Conservation (phyloP, 345 rosid species). For the Schrenkiella parvula region DNA sequence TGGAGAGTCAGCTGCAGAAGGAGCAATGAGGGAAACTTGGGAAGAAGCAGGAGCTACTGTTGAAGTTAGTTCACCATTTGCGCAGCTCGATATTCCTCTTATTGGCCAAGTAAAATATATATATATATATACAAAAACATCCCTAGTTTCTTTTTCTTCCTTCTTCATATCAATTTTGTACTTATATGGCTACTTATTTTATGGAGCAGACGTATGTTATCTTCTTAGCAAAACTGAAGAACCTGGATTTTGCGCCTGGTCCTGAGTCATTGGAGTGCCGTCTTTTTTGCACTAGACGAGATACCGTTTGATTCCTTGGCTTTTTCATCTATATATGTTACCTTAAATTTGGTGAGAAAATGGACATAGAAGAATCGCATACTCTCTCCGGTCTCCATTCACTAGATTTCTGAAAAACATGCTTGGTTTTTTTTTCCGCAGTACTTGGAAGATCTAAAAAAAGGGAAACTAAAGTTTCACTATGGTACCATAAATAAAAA, state of each 20-base stretch:
- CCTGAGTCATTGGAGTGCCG: slow-evolving; percentile 87
- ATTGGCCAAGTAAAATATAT: slow-evolving; percentile 73
- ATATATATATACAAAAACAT: neutral
- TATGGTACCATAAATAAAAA: slow-evolving; percentile 90
- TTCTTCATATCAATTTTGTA: neutral
- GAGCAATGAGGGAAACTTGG: slow-evolving; percentile 94
- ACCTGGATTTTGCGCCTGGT: slow-evolving; percentile 76
- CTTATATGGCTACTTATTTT: slow-evolving; percentile 21
- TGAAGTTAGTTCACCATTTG: slow-evolving; percentile 84
- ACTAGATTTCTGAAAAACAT: neutral
- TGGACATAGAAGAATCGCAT: neutral
- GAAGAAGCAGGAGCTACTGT: slow-evolving; percentile 95
- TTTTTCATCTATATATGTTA: slow-evolving; percentile 84
- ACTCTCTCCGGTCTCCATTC: neutral
- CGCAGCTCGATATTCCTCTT: slow-evolving; percentile 89
- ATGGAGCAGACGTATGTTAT: slow-evolving; percentile 85
- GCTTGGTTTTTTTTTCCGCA: slow-evolving; percentile 31
- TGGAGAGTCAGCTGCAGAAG: slow-evolving; percentile 95
- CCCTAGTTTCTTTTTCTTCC: neutral
- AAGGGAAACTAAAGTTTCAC: slow-evolving; percentile 67
- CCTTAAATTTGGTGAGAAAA: slow-evolving; percentile 69
- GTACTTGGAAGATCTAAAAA: slow-evolving; percentile 75
- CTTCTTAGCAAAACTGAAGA: slow-evolving; percentile 87
- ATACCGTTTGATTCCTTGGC: slow-evolving; percentile 91
- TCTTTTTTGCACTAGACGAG: slow-evolving; percentile 69